A percentile compares a stretch with the other conserved stretches of the same genome.
Conservation (phyloP, 305 asterid species). For the Lippia alba region DNA sequence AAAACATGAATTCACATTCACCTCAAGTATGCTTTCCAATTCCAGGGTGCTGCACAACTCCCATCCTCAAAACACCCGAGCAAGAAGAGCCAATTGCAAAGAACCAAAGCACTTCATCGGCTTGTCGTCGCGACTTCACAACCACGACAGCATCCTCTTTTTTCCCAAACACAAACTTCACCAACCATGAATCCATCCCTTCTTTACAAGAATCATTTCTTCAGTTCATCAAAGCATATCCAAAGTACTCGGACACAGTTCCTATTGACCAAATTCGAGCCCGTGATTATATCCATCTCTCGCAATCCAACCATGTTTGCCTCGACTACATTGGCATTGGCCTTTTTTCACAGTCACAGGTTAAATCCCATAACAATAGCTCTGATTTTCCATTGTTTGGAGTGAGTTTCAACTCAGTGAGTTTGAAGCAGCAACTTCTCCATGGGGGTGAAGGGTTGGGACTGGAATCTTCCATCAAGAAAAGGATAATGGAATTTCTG, state of each 20-base stretch:
- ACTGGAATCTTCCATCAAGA: constrained; percentile 64
- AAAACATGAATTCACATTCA: constrained; percentile 49
- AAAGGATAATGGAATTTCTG: constrained; percentile 70
- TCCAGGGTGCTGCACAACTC: constrained; percentile 62
- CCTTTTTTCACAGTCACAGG: constrained; percentile 72
- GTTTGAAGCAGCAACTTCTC: constrained; percentile 70
- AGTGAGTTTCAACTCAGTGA: constrained; percentile 59
- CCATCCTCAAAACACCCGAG: constrained; percentile 42
- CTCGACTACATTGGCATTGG: constrained; percentile 90
- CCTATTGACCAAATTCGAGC: constrained; percentile 68
- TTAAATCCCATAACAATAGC: constrained; percentile 37
- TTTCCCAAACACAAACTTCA: constrained; percentile 65
- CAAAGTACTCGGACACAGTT: constrained; percentile 63
- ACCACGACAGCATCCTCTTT: constrained; percentile 57
- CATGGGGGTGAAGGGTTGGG: constrained; percentile 60
- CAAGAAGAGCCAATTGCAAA: constrained; percentile 31
- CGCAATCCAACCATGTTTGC: constrained; percentile 64
- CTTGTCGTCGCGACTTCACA: constrained; percentile 61
- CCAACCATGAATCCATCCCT: constrained; percentile 79
- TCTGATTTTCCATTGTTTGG: constrained; percentile 57
- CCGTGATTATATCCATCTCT: constrained; percentile 64
- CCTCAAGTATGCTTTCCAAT: constrained; percentile 48
- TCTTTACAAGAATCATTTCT: constrained; percentile 60
- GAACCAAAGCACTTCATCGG: constrained; percentile 57
- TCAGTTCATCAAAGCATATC: constrained; percentile 70